phyloP scores from a whole-genome alignment of 1,284 basidiomycete genomes.

The Cystobasidium slooffiae region DNA sequence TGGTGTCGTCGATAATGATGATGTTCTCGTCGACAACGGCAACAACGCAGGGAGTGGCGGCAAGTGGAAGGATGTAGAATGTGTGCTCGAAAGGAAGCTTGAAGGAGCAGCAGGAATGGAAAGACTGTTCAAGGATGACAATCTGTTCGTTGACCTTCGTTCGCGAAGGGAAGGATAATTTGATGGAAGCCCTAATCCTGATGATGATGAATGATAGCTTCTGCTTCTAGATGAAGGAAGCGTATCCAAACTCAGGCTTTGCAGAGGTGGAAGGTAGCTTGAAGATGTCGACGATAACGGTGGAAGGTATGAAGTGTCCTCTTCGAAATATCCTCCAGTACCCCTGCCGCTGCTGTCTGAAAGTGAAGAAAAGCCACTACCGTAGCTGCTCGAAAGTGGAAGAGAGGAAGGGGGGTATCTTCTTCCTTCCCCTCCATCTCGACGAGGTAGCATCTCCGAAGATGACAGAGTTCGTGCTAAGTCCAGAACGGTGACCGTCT shows the following conservation, averaged over 20 bases:
- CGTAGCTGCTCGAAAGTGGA: not conserved
- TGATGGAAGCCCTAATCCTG: no score
- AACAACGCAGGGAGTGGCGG: not conserved
- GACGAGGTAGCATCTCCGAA: slow-evolving; percentile 3
- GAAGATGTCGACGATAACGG: no score
- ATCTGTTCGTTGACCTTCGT: not conserved
- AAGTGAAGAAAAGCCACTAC: no score
- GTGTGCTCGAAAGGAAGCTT: not conserved
- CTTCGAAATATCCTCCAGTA: no score
- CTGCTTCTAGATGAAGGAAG: not conserved
- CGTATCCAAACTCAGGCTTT: not conserved
- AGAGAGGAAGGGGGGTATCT: not conserved
- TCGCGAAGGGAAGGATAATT: not conserved
- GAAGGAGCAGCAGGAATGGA: not conserved
- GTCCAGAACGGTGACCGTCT: not conserved
- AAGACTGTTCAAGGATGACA: not conserved
- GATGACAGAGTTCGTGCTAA: not conserved
- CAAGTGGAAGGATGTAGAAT: not conserved
- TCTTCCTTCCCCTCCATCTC: not conserved
- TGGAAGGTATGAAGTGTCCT: no score
- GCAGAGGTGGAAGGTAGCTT: not conserved
- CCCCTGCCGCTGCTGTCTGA: no score
- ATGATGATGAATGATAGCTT: not conserved
- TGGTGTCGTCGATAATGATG: not conserved
- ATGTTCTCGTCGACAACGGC: not conserved